Conservation (phyloP, 768 basidiomycete species). For the Macrocybe gigantea region DNA sequence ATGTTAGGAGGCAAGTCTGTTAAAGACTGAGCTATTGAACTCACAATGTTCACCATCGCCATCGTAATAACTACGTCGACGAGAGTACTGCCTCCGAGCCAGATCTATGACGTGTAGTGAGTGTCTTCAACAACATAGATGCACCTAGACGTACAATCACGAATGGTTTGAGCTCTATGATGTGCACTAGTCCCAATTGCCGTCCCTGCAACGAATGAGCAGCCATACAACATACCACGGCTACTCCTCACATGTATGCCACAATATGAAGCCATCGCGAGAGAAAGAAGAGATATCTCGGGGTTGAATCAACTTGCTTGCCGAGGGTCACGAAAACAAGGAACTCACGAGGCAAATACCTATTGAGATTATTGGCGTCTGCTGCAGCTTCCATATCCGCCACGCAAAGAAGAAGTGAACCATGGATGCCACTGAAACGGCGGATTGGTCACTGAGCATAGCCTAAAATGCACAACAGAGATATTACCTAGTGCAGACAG, state of each 20-base stretch:
- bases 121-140: neutral
- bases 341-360: neutral
- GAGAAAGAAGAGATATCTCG: slow-evolving; percentile 1
- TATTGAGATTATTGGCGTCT: neutral
- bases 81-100: neutral
- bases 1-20: neutral
- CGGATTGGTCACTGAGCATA: neutral
- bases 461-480: neutral
- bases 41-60: neutral
- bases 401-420: slow-evolving; percentile 5
- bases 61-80: neutral
- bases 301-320: neutral
- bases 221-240: neutral
- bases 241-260: neutral
- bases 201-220: neutral
- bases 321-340: neutral
- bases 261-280: slow-evolving; percentile 2
- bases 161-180: neutral
- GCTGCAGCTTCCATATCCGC: slow-evolving; percentile 7
- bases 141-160: neutral
- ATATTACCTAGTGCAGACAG: slow-evolving; percentile 7
- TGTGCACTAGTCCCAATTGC: slow-evolving; percentile 1
- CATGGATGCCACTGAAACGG: neutral
- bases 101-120: neutral
- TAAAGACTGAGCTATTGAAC: neutral